These are phyloP conservation scores for Talaromyces wortmannii DNA, from an alignment of 495 filamentous ascomycete species.

Conservation along the genomic window DNA sequence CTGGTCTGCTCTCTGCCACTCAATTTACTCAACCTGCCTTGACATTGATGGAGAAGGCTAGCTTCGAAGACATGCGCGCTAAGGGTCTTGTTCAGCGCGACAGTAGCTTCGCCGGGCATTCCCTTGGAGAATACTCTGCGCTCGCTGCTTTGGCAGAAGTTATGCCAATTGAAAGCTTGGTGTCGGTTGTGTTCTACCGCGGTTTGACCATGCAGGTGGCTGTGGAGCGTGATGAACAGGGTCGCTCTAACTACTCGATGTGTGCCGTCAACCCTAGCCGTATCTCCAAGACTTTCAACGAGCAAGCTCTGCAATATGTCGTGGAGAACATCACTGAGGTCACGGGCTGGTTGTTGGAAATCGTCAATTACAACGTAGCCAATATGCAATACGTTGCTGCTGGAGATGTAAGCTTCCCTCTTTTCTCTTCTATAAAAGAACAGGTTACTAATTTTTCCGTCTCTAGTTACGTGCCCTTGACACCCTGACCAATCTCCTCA, in stretches of 20 bases:
- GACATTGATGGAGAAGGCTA: slow-evolving; percentile 99
- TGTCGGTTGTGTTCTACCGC: slow-evolving; percentile 98
- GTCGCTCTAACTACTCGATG: slow-evolving; percentile 97
- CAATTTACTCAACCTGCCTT: slow-evolving; percentile 98
- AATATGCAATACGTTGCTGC: slow-evolving; percentile 99
- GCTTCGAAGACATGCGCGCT: slow-evolving; percentile 96
- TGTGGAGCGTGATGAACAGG: slow-evolving; percentile 88
- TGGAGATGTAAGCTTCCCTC: slow-evolving; percentile 55
- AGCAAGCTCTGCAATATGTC: slow-evolving; percentile 90
- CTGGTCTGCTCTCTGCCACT: slow-evolving; percentile 91
- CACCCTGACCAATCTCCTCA: slow-evolving; percentile 83
- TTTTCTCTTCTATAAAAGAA: neutral
- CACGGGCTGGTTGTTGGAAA: slow-evolving; percentile 92
- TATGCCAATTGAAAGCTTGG: slow-evolving; percentile 97
- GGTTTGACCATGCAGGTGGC: slow-evolving; percentile 99
- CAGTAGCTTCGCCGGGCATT: slow-evolving; percentile 96
- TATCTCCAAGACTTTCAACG: slow-evolving; percentile 96
- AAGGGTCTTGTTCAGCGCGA: slow-evolving; percentile 95
- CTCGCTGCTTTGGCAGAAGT: slow-evolving; percentile 95
- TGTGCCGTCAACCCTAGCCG: slow-evolving; percentile 96
- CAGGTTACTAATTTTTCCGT: slow-evolving; percentile 18
- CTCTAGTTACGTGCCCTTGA: slow-evolving; percentile 77
- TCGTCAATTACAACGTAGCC: slow-evolving; percentile 98
- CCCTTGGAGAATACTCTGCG: slow-evolving; percentile 95
- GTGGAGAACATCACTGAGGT: slow-evolving; percentile 87